Evolutionary conservation across 257 asterid genomes (phyloP), one percentile per base, ranked within the genome.

Genomic region (Coffea canephora): DNA sequence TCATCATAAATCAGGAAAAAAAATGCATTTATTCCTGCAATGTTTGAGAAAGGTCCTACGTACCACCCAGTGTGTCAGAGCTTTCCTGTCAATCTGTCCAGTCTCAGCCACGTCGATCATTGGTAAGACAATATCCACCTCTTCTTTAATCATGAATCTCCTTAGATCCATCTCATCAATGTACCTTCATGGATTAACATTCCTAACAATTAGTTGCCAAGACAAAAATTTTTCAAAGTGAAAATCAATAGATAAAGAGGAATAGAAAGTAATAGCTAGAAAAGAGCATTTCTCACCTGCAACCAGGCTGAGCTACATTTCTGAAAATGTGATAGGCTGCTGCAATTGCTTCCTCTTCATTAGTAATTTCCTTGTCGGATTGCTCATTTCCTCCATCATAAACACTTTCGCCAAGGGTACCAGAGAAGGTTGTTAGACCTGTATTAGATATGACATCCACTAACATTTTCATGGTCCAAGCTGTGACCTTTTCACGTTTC

Each of bases 381-480:
- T 89, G 90, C 73, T 87, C 94, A 39, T 84, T 77, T 31, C 81
- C 87, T 69, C 80, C 90, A 0, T 75, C 85, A 69, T 84, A 89
- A 23, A 61, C 73, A 68, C 87, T 81, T 71, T 89, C 93, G 66
- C 85, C 97, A 5, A 94, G 84, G 48, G 87, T 79, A 79, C 88
- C 86, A 0, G 97, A 91, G 75, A 94, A 82, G 75, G 97, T 91
- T 69, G 93, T 79, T 75, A 92, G 86, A 41, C 97, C 97, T 1
- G 98, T 87, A 84, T 86, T 90, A 48, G 94, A 86, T 83, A 94
- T 87, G 74, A 82, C 88, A 75, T 92, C 97, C 48, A 92, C 89
- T 57, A 92, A 83, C 96, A 83, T 91, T 76, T 92, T 92, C 94
- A 94, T 89, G n/a, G 98, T 94, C 97, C 96, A 92, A 25, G 98